Conservation (phyloP, 768 basidiomycete species). For the Cubamyces sp. region DNA sequence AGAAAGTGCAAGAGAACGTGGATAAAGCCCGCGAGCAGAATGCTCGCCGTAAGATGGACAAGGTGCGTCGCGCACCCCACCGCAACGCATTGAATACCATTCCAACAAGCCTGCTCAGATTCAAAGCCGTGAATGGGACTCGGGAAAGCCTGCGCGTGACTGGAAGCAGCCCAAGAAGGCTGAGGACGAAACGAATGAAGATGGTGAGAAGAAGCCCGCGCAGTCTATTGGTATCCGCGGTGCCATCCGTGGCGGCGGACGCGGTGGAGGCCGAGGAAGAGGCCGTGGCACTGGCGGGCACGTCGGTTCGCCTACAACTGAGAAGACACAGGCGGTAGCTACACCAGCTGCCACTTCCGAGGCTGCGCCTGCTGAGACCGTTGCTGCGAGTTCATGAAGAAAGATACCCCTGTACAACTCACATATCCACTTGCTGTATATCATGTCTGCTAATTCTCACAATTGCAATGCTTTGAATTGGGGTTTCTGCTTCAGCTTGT, state of each 20-base stretch:
- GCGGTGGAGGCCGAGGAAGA: conserved; percentile 28
- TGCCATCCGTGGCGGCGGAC: conserved; percentile 30
- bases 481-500: no score
- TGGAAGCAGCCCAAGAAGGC: conserved; percentile 25
- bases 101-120: conserved; percentile 34
- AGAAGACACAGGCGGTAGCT: conserved; percentile 11
- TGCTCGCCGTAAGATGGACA: conserved; percentile 82
- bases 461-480: neutral
- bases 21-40: conserved; percentile 77
- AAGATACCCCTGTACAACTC: conserved; percentile 23
- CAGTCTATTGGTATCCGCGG: conserved; percentile 34
- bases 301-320: conserved; percentile 14
- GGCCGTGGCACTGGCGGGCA: conserved; percentile 28
- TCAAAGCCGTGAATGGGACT: conserved; percentile 83
- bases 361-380: conserved; percentile 5
- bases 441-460: conserved; percentile 9
- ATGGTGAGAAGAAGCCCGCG: conserved; percentile 19
- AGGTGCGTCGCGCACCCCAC: conserved; percentile 31
- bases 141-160: conserved; percentile 54
- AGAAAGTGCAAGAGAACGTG: conserved; percentile 70
- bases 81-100: neutral
- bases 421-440: conserved; percentile 17
- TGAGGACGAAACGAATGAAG: conserved; percentile 17
- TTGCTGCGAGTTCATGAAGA: conserved; percentile 19
- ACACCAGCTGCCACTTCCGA: neutral